A percentile compares a stretch with the other conserved stretches of the same genome.
Evolutionary conservation across 306 rosid genomes (phyloP).

Genomic region (Dalbergia cochinchinensis): DNA sequence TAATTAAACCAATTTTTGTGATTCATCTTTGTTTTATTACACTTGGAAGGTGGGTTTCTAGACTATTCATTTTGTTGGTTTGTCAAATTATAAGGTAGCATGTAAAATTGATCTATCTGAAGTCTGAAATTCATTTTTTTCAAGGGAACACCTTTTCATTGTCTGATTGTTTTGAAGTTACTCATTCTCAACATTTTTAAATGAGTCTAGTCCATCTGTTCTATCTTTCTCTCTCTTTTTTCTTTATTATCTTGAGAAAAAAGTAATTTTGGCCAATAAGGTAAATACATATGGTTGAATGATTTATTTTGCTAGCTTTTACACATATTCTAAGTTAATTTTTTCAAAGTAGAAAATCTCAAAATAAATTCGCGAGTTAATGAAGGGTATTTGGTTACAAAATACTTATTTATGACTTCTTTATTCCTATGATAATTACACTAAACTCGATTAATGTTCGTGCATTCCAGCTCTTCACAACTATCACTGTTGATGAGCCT

Average conservation of each 20-base stretch:
- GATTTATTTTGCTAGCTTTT: no score
- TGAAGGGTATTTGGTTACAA: background rate
- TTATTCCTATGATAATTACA: conserved; percentile 10
- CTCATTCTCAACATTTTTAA: background rate
- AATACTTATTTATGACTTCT: background rate
- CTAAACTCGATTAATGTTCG: conserved; percentile 32
- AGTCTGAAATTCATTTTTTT: background rate
- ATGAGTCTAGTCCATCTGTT: background rate
- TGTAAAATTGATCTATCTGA: background rate
- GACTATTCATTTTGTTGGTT: conserved; percentile 14
- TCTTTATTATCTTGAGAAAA: no score
- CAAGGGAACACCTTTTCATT: background rate
- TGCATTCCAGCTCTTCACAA: conserved; percentile 70
- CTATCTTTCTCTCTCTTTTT: background rate
- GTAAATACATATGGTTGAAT: background rate
- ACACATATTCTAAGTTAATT: background rate
- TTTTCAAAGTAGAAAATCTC: background rate
- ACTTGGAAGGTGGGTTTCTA: background rate
- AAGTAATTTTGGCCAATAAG: no score
- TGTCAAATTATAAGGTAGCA: conserved; percentile 8
- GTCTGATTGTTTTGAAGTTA: background rate
- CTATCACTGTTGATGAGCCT: conserved; percentile 78
- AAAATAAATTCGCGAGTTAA: background rate
- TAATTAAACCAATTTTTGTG: conserved; percentile 3
- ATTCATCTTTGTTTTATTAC: conserved; percentile 10